Base-by-base conservation (phyloP, 2,329 filamentous ascomycete genomes). In the Aspergillus sp. region DNA sequence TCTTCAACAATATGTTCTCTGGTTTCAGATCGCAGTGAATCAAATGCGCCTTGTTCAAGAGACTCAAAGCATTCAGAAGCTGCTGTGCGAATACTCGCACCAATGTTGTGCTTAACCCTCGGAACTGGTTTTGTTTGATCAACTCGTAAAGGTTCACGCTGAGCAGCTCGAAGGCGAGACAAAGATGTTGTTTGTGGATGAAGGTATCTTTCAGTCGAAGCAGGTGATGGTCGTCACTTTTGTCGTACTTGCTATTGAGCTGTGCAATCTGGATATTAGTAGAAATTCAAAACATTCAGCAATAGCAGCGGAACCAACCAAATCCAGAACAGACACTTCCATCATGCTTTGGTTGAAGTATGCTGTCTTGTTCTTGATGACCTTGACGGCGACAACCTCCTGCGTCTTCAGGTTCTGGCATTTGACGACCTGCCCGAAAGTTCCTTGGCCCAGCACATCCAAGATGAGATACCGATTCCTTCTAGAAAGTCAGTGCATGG, bases 331-430 rank as follows among this genome's bases (percentile, higher is more conserved):
- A 1, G 93, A 98, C 30, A 98, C 93, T 66, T 98, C 93, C 93
- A 98, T 98, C 93, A 98, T 98, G 68, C 93, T 97, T 69, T 98
- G 93, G 65, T 98, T 98, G 74, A 98, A 98, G 68, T 98, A 98
- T 34, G 93, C 93, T 1, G 93, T 98, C 60, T 91, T 84, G 69
- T 98, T 98, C 73, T 98, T 98, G 73, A 98, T 93, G 46, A 98
- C 93, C 72, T 98, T 98, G 57, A 98, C 93, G 3, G 93, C 93
- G 40, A 98, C 93, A 35, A 98, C 93, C 70, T 98, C 93, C 66
- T 96, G 90, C 0, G 93, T 97, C 72, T 95, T 96, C 59, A 98
- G 71, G 60, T 98, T 98, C 68, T 98, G 93, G 65, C 93, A 98
- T 69, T 98, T 98, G 51, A 98, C 93, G 30, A 98, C 93, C 71